Conservation (phyloP, 495 filamentous ascomycete species). For the Usnea hakonensis region DNA sequence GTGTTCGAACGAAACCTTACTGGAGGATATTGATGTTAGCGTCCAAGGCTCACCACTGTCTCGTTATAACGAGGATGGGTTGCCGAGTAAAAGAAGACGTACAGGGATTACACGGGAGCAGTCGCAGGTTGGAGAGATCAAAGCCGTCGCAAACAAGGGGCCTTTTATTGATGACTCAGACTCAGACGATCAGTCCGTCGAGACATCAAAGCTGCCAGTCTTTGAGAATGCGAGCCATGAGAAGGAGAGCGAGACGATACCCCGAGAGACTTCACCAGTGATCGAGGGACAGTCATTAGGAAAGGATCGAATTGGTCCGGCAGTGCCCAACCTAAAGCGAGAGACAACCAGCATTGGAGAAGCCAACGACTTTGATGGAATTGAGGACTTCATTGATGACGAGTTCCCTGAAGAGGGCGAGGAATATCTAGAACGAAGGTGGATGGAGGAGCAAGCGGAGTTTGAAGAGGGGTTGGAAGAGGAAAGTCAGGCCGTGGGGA, state of each 20-base stretch:
- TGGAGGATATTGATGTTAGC: conserved; percentile 25
- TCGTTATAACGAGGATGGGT: conserved; percentile 47
- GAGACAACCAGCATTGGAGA: conserved; percentile 49
- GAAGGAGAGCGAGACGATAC: neutral
- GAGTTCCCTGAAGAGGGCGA: conserved; percentile 48
- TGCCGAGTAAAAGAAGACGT: conserved; percentile 37
- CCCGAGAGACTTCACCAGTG: neutral
- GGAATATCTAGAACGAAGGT: conserved; percentile 51
- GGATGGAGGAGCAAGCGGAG: conserved; percentile 54
- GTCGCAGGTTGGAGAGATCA: neutral
- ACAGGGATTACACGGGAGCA: conserved; percentile 22
- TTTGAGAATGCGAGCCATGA: neutral
- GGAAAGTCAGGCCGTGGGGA: conserved; percentile 29
- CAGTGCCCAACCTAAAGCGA: conserved; percentile 44
- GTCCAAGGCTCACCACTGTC: conserved; percentile 25
- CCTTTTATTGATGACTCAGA: conserved; percentile 66
- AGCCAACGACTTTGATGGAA: conserved; percentile 57
- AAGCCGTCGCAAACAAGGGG: conserved; percentile 24
- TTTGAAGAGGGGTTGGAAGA: conserved; percentile 48
- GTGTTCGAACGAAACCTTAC: conserved; percentile 36
- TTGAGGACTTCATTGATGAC: conserved; percentile 47
- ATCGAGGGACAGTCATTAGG: neutral
- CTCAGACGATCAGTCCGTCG: neutral
- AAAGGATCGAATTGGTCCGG: neutral
- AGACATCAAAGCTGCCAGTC: neutral